A percentile compares a stretch with the other conserved stretches of the same genome.
Evolutionary conservation across 177 flowering plant species (phyloP).

Genomic region (Tripterygium wilfordii): DNA sequence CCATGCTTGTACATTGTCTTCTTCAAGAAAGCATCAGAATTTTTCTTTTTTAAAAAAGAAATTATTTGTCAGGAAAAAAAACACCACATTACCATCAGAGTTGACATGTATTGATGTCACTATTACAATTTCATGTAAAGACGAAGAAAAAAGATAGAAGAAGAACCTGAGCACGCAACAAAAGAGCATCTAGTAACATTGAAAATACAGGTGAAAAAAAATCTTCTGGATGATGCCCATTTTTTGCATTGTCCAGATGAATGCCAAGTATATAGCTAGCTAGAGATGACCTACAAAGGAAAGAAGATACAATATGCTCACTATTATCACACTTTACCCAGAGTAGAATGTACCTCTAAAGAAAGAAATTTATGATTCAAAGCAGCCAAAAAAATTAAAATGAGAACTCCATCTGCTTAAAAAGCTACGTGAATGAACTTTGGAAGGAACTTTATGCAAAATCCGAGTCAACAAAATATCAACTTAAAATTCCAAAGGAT

Average conservation of each 20-base stretch:
- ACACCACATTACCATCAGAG: too few relatives aligned
- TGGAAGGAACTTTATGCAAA: background rate
- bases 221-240: constrained; percentile 37
- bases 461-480: background rate
- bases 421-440: background rate
- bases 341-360: background rate
- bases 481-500: background rate
- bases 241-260: constrained; percentile 30
- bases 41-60: too few relatives aligned
- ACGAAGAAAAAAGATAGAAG: background rate
- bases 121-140: too few relatives aligned
- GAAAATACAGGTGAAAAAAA: constrained; percentile 61
- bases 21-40: too few relatives aligned
- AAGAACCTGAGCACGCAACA: constrained; percentile 84
- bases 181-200: constrained; percentile 75
- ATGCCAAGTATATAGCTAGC: constrained; percentile 69
- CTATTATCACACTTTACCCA: background rate
- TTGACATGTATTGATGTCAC: too few relatives aligned
- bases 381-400: background rate
- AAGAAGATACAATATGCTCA: background rate
- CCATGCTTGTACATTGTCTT: too few relatives aligned
- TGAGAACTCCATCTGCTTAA: background rate
- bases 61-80: too few relatives aligned
- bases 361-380: too few relatives aligned
- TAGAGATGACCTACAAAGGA: constrained; percentile 60